A percentile compares a stretch with the other conserved stretches of the same genome.
Evolutionary conservation across 257 asterid species (phyloP).

Genomic region (Anisodus tanguticus): DNA sequence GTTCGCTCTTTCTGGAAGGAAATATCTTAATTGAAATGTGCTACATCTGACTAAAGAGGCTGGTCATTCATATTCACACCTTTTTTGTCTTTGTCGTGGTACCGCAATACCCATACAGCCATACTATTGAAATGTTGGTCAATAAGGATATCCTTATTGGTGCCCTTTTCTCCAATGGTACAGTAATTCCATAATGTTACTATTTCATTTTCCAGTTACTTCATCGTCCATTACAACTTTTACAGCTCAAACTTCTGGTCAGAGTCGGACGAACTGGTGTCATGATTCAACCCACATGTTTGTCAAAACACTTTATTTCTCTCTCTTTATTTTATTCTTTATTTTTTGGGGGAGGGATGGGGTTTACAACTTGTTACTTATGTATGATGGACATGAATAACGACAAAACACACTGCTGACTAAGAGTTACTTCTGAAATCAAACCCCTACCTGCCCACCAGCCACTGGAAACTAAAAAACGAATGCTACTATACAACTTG

Average conservation of each 20-base stretch:
- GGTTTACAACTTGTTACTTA: constrained; percentile 13
- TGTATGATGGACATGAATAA: constrained; percentile 15
- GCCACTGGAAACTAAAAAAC: background rate
- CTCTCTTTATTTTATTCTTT: background rate
- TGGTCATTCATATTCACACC: background rate
- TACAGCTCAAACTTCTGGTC: constrained; percentile 9
- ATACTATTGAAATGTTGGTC: background rate
- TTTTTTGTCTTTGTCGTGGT: too few relatives aligned
- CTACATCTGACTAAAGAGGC: background rate
- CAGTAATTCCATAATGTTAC: background rate
- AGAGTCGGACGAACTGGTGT: background rate
- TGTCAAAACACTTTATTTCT: background rate
- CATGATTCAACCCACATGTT: constrained; percentile 18
- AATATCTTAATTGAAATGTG: too few relatives aligned
- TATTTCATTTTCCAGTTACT: too few relatives aligned
- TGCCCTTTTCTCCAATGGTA: background rate
- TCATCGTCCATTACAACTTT: background rate
- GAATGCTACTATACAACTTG: background rate
- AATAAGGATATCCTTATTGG: background rate
- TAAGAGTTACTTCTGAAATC: background rate
- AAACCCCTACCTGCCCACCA: constrained; percentile 21
- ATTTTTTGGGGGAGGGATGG: background rate
- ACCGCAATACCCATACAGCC: background rate
- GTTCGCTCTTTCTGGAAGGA: too few relatives aligned
- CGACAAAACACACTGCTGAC: constrained; percentile 15